phyloP scores from a whole-genome alignment of 805 yeast species.

The Cyberlindnera xishuangbannaensis region DNA sequence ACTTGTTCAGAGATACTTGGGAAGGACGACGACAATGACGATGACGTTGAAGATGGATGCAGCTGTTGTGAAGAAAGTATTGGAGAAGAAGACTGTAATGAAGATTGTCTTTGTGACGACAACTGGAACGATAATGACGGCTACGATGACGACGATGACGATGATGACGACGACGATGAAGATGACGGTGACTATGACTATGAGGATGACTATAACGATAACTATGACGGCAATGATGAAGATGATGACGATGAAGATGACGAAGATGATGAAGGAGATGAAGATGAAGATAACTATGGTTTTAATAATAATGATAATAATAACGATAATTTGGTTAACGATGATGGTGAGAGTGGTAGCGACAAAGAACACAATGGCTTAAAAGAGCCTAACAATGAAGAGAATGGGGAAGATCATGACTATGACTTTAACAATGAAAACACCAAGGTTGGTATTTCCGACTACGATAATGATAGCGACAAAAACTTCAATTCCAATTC shows the following conservation, averaged over 20 bases:
- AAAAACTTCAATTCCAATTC: neutral
- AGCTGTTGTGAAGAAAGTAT: slow-evolving; percentile 3
- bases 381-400: too few relatives aligned
- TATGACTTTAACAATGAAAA: neutral
- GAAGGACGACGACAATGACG: slow-evolving; percentile 5
- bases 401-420: slow-evolving; percentile 1
- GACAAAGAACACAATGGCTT: too few relatives aligned
- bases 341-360: too few relatives aligned
- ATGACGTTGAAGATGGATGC: slow-evolving; percentile 6
- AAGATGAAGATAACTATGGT: neutral
- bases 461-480: neutral
- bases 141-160: slow-evolving; percentile 12
- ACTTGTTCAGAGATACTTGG: slow-evolving; percentile 32
- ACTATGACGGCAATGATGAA: slow-evolving; percentile 1
- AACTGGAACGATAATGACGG: slow-evolving; percentile 6
- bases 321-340: neutral
- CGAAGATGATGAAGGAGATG: slow-evolving; percentile 1
- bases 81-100: slow-evolving; percentile 5
- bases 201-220: slow-evolving; percentile 1
- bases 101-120: slow-evolving; percentile 4
- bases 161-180: slow-evolving; percentile 11
- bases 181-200: slow-evolving; percentile 6
- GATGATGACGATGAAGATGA: slow-evolving; percentile 1
- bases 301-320: too few relatives aligned
- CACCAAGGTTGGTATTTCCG: neutral